These are phyloP conservation scores for Vitis riparia DNA, from an alignment of 164 flowering plant genomes.

Conservation along the genomic window DNA sequence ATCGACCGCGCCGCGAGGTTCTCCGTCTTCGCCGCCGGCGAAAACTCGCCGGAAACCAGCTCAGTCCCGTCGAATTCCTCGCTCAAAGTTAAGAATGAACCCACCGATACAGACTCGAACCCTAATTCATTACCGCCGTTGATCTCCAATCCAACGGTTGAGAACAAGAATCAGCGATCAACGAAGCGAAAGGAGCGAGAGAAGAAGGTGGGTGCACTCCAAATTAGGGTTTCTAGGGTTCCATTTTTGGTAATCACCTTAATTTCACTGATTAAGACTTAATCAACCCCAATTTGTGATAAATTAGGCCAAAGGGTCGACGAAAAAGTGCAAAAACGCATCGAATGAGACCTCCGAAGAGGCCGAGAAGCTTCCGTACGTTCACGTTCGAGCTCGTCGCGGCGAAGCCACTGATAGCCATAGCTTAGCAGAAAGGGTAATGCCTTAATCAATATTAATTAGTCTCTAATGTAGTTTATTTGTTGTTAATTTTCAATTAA, in stretches of 20 bases:
- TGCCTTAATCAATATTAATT: conserved; percentile 10
- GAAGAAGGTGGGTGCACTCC: conserved; percentile 43
- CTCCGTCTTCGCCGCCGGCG: conserved; percentile 42
- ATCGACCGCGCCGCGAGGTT: conserved; percentile 58
- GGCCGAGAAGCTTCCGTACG: conserved; percentile 82
- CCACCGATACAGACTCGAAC: conserved; percentile 38
- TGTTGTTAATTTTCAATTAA: not conserved
- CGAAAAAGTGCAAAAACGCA: conserved; percentile 52
- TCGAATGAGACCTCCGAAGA: conserved; percentile 40
- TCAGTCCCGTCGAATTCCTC: conserved; percentile 38
- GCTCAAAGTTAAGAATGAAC: conserved; percentile 8
- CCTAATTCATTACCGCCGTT: conserved; percentile 37
- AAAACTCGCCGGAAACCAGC: conserved; percentile 34
- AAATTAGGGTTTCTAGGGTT: conserved; percentile 20
- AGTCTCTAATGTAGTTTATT: not conserved
- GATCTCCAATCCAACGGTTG: conserved; percentile 31
- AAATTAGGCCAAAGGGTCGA: conserved; percentile 48
- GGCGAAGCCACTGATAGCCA: conserved; percentile 96
- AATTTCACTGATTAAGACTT: not conserved
- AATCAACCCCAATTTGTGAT: not conserved
- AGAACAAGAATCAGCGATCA: conserved; percentile 32
- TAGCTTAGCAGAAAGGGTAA: conserved; percentile 94
- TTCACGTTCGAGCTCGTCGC: conserved; percentile 92
- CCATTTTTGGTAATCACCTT: conserved; percentile 3
- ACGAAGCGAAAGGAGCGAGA: conserved; percentile 73